A percentile compares a stretch with the other conserved stretches of the same genome.
phyloP scores from a whole-genome alignment of 331 rosid species.

The Malus hybrid region DNA sequence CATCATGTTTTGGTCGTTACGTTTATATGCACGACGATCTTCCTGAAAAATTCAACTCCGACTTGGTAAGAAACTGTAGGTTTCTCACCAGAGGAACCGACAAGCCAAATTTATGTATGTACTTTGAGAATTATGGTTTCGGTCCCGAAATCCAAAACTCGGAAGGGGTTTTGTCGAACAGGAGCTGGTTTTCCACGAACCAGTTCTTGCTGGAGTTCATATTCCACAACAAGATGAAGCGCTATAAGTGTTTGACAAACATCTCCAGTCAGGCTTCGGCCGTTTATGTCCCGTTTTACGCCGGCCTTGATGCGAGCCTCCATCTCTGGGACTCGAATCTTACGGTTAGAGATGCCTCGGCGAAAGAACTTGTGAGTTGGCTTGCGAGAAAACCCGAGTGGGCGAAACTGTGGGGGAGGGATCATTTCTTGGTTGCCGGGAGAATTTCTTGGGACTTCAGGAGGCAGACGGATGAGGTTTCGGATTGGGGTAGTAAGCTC shows the following conservation, averaged over 20 bases:
- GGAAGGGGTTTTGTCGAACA: conserved; percentile 24
- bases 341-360: conserved; percentile 53
- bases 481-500: conserved; percentile 72
- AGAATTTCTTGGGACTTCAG: conserved; percentile 91
- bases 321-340: conserved; percentile 55
- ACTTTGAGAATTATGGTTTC: conserved; percentile 47
- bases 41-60: conserved; percentile 54
- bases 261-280: conserved; percentile 59
- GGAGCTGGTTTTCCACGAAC: conserved; percentile 65
- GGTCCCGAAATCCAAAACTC: conserved; percentile 41
- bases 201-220: conserved; percentile 75
- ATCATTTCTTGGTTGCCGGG: conserved; percentile 68
- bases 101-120: conserved; percentile 59
- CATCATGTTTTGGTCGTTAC: conserved; percentile 64
- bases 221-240: conserved; percentile 66
- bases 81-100: conserved; percentile 63
- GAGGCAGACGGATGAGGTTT: conserved; percentile 37
- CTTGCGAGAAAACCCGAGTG: conserved; percentile 39
- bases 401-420: conserved; percentile 68
- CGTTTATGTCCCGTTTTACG: conserved; percentile 69
- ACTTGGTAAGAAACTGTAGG: conserved; percentile 40
- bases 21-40: conserved; percentile 47
- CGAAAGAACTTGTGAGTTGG: conserved; percentile 42
- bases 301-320: conserved; percentile 73
- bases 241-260: conserved; percentile 53